Conservation (phyloP, 176 grass and related monocot species). For the Puya raimondii region DNA sequence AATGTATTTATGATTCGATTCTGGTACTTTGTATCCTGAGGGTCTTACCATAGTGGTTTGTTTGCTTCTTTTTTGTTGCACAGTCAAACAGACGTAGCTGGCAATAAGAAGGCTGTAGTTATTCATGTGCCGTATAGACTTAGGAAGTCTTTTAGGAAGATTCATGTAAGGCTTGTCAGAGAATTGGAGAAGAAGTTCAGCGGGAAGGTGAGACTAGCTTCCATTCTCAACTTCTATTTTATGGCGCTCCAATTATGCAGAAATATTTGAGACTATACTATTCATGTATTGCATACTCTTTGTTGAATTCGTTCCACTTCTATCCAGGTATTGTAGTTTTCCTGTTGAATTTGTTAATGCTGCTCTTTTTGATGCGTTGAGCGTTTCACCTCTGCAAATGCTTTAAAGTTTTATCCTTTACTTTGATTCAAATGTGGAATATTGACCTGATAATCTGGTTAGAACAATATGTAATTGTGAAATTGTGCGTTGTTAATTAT, state of each 20-base stretch:
- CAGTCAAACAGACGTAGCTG: slow-evolving; percentile 72
- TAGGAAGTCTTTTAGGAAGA: slow-evolving; percentile 77
- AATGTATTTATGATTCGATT: neutral
- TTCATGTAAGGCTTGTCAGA: slow-evolving; percentile 82
- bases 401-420: too few species aligned
- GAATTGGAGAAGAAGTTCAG: slow-evolving; percentile 99
- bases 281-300: too few species aligned
- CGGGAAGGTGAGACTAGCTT: slow-evolving; percentile 50
- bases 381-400: too few species aligned
- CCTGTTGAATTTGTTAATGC: too few species aligned
- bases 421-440: too few species aligned
- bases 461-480: too few species aligned
- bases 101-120: slow-evolving; percentile 81
- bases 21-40: neutral
- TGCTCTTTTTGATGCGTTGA: too few species aligned
- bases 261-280: too few species aligned
- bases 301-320: too few species aligned
- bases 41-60: neutral
- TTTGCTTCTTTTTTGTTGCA: neutral
- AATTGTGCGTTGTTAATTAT: too few species aligned
- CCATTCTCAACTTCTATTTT: neutral
- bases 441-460: too few species aligned
- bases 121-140: slow-evolving; percentile 84
- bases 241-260: neutral
- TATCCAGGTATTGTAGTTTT: too few species aligned